These are phyloP conservation scores for Cardamine occulta DNA, from an alignment of 345 rosid species.

Conservation along the genomic window DNA sequence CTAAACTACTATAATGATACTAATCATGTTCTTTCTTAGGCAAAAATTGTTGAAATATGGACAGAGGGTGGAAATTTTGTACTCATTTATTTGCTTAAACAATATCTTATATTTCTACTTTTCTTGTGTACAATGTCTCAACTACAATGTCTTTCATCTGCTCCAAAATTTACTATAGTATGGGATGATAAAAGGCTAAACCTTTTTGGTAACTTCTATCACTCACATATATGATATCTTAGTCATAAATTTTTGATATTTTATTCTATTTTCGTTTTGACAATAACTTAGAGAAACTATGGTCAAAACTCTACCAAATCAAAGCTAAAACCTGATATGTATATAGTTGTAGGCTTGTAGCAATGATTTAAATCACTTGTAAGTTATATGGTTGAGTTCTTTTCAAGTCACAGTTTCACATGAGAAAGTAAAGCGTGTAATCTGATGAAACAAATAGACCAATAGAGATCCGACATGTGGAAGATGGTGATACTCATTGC, in stretches of 20 bases:
- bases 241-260: neutral
- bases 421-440: neutral
- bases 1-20: no score
- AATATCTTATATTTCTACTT: neutral
- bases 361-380: neutral
- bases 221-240: neutral
- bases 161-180: neutral
- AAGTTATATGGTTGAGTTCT: neutral
- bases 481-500: conserved; percentile 9
- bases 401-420: neutral
- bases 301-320: neutral
- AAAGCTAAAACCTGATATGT: no score
- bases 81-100: no score
- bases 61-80: no score
- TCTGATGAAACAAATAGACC: neutral
- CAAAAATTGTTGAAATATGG: no score
- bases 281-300: neutral
- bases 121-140: neutral
- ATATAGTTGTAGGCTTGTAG: no score
- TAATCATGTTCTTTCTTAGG: no score
- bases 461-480: neutral
- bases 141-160: neutral
- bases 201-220: neutral
- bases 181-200: neutral
- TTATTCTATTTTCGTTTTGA: neutral